These are phyloP conservation scores for Pugionium dolabratum DNA, from an alignment of 345 rosid genomes.

Conservation along the genomic window DNA sequence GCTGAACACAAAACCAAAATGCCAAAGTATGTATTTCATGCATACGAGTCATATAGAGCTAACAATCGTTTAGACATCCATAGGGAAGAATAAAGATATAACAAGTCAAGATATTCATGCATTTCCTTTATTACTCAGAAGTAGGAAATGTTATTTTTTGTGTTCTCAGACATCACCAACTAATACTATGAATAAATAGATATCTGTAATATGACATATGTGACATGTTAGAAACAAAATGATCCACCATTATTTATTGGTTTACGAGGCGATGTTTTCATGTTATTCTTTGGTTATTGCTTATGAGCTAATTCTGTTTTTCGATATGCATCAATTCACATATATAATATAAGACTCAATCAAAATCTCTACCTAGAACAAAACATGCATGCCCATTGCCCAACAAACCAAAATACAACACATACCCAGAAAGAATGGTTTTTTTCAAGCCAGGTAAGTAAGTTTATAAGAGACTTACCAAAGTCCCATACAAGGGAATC, in stretches of 20 bases:
- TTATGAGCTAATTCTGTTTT: not conserved
- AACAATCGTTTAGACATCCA: not conserved
- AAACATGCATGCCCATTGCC: not conserved
- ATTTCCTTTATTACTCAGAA: slow-evolving; percentile 3
- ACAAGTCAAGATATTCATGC: not conserved
- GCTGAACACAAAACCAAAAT: slow-evolving; percentile 3
- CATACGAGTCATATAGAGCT: not conserved
- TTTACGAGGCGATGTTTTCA: too few relatives aligned
- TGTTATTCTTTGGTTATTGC: not conserved
- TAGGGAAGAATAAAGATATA: not conserved
- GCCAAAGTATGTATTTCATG: not conserved
- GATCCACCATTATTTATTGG: too few relatives aligned
- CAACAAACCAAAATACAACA: too few relatives aligned
- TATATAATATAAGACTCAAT: not conserved
- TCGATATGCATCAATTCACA: not conserved
- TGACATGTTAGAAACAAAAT: not conserved
- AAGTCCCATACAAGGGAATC: slow-evolving; percentile 79
- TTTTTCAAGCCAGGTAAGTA: not conserved
- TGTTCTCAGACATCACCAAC: not conserved
- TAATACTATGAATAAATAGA: not conserved
- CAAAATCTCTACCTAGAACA: slow-evolving; percentile 13
- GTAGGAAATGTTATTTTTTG: not conserved
- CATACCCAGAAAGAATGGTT: not conserved
- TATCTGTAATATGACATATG: not conserved
- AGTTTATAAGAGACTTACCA: slow-evolving; percentile 58